Base-by-base conservation (phyloP, 805 yeast species). In the Starmerella cellae region DNA sequence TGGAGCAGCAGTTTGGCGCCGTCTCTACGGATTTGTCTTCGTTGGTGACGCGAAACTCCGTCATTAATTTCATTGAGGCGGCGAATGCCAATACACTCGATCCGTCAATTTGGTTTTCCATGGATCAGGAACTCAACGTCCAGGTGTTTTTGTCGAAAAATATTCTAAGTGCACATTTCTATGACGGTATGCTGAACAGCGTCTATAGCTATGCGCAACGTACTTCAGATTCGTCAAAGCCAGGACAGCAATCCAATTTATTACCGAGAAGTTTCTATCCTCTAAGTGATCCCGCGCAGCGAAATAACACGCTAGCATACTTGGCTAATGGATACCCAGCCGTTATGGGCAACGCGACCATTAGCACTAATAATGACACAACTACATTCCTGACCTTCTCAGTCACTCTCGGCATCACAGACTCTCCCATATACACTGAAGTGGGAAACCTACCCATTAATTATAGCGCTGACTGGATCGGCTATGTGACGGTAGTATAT, bases 1-100 rank as follows among this genome's bases (percentile, higher is more conserved):
- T 46, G 1, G 53, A 48, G 42, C 44, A 43, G 22, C 23, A 19
- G 22, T 45, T 45, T 28, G 18, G 34, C 20, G 37, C 32, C n/a
- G 26, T 31, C n/a, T 41, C 37, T 5, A 28, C 28, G 5, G 35
- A 35, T 8, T 6, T 39, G 2, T 27, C 31, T 11, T 5, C 45
- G 3, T 31, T 28, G 4, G 16, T 33, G 17, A 43, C 52, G 4
- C 32, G 31, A 4, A 23, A 30, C 26, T 19, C 20, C 3, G 30
- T 47, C 9, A 13, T 43, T 8, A 5, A 38, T 8, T 35, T 41
- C 10, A 13, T 46, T n/a, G 9, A 24, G 13, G 26, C 39, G 2
- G 31, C 44, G 4, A 47, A 44, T 29, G 4, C n/a, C 4, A 11
- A 21, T 13, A n/a, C 24, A 3, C 21, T 45, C 6, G 16, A 23